These are phyloP conservation scores for Aspergillus costaricaensis DNA, from an alignment of 2,329 filamentous ascomycete species.

Conservation along the genomic window DNA sequence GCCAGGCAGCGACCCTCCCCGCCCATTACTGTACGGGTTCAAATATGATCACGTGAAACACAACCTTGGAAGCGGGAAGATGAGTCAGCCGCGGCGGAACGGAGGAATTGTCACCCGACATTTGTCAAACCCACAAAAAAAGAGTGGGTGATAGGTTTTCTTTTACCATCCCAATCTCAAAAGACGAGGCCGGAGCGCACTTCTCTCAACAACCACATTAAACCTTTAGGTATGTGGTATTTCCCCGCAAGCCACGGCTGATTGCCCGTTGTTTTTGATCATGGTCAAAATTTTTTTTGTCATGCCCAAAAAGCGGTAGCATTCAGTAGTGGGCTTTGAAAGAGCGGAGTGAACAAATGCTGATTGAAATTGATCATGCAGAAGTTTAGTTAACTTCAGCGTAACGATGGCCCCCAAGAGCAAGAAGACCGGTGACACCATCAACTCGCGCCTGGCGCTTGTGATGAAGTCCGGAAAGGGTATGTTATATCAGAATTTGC, in stretches of 20 bases:
- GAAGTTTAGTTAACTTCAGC: slow-evolving; percentile 33
- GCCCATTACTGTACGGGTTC: too few species aligned
- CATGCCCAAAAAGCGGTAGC: not conserved
- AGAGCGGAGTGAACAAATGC: slow-evolving; percentile 5
- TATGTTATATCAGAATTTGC: slow-evolving; percentile 22
- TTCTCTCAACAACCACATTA: slow-evolving; percentile 13
- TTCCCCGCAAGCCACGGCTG: slow-evolving; percentile 2
- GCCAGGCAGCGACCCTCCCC: too few species aligned
- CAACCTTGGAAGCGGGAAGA: not conserved
- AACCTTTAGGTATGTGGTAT: slow-evolving; percentile 12
- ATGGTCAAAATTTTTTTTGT: not conserved
- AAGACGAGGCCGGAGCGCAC: slow-evolving; percentile 22
- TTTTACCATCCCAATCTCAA: slow-evolving; percentile 14
- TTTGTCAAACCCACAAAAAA: slow-evolving; percentile 24
- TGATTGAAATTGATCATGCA: slow-evolving; percentile 13
- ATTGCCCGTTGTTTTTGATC: not conserved
- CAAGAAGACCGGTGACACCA: slow-evolving; percentile 79
- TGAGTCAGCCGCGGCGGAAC: slow-evolving; percentile 13
- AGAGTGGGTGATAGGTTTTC: slow-evolving; percentile 17
- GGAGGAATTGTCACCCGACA: slow-evolving; percentile 17
- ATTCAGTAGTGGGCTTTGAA: not conserved
- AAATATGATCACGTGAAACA: not conserved
- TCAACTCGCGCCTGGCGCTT: slow-evolving; percentile 70
- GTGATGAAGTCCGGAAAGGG: slow-evolving; percentile 63
- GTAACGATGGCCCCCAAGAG: slow-evolving; percentile 66